phyloP scores from a whole-genome alignment of 345 rosid species.

The Streptanthus diversifolius region DNA sequence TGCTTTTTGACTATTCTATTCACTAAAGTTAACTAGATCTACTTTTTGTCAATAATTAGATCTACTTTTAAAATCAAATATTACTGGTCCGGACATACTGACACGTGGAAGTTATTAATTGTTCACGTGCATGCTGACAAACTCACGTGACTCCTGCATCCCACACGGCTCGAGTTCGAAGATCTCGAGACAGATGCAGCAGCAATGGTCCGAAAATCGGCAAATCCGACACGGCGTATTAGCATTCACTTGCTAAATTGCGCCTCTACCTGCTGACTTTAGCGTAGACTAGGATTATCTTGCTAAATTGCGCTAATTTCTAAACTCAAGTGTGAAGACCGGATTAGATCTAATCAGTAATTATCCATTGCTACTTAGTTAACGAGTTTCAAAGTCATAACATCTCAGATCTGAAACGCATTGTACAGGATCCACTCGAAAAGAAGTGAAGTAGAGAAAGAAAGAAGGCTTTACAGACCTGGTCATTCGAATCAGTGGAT shows the following conservation, averaged over 20 bases:
- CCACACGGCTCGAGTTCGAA: slow-evolving; percentile 28
- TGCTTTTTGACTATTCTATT: not conserved
- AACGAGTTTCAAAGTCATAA: not conserved
- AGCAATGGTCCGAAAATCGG: not conserved
- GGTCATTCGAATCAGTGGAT: slow-evolving; percentile 18
- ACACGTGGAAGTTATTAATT: not conserved
- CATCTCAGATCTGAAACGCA: slow-evolving; percentile 26
- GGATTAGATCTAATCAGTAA: slow-evolving; percentile 8
- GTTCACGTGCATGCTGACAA: slow-evolving; percentile 10
- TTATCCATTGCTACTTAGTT: not conserved
- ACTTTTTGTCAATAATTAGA: slow-evolving; percentile 5
- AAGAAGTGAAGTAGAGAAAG: not conserved
- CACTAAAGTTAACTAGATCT: slow-evolving; percentile 8
- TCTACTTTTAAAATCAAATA: slow-evolving; percentile 8
- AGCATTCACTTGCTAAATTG: not conserved
- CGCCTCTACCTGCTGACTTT: not conserved
- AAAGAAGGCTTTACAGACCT: slow-evolving; percentile 14
- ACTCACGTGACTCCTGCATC: slow-evolving; percentile 23
- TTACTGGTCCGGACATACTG: not conserved
- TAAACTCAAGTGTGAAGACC: not conserved
- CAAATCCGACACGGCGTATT: not conserved
- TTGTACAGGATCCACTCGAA: slow-evolving; percentile 8
- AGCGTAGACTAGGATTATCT: not conserved
- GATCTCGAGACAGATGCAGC: slow-evolving; percentile 26
- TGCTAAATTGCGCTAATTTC: slow-evolving; percentile 8